These are phyloP conservation scores for Rhizopus stolonifer DNA, from an alignment of 371 early-diverging fungal genomes.

Conservation along the genomic window DNA sequence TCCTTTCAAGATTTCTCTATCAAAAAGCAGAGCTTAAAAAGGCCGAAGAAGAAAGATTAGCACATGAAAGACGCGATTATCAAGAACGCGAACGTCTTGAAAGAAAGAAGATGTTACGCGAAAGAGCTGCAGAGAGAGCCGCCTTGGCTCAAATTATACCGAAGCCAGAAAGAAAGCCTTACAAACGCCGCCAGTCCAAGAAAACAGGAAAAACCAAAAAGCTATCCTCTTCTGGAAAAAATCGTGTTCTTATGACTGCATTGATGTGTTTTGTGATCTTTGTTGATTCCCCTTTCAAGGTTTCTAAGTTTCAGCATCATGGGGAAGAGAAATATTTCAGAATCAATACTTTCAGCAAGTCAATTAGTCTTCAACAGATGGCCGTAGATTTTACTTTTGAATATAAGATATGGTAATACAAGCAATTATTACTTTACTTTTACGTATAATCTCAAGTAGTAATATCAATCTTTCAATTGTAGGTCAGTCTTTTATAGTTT, in stretches of 20 bases:
- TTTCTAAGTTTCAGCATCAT: neutral
- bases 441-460: too few relatives aligned
- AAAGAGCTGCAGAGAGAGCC: constrained; percentile 34
- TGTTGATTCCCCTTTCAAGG: constrained; percentile 26
- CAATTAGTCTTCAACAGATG: too few relatives aligned
- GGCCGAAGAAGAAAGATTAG: constrained; percentile 18
- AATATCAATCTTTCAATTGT: constrained; percentile 1
- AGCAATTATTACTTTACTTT: neutral
- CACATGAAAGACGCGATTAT: constrained; percentile 26
- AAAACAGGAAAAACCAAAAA: constrained; percentile 2
- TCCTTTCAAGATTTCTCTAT: constrained; percentile 23
- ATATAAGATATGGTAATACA: neutral
- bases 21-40: constrained; percentile 26
- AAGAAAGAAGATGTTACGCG: constrained; percentile 21
- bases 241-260: constrained; percentile 37
- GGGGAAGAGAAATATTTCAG: too few relatives aligned
- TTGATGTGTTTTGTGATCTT: constrained; percentile 44
- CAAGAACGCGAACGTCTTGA: constrained; percentile 25
- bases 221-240: constrained; percentile 2
- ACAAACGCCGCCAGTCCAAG: constrained; percentile 17
- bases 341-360: too few relatives aligned
- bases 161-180: constrained; percentile 28
- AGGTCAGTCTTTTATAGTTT: constrained; percentile 21
- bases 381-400: neutral
- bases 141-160: constrained; percentile 31